Evolutionary conservation across 106 monocot genomes (phyloP).

Genomic region (Apostasia shenzhenica): DNA sequence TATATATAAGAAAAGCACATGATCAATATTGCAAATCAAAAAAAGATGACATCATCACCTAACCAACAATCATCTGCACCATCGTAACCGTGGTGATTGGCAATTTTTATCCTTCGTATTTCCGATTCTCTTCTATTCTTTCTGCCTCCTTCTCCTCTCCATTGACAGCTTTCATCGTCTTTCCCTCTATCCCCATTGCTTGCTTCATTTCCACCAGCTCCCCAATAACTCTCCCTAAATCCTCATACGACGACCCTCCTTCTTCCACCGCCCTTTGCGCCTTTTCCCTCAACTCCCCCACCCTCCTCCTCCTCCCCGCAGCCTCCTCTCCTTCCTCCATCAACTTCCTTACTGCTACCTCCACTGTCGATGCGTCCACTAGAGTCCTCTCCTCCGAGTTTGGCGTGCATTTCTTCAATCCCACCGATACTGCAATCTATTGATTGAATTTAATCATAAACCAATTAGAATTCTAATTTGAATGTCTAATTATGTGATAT

Average conservation of each 20-base stretch:
- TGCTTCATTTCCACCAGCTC: conserved; percentile 1
- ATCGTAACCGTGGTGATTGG: too few relatives aligned
- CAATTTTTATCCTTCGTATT: too few relatives aligned
- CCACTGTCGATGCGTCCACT: background rate
- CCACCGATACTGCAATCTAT: conserved; percentile 6
- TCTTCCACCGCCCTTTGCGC: conserved; percentile 12
- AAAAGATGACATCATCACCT: too few relatives aligned
- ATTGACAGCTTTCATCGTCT: too few relatives aligned
- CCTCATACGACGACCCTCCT: conserved; percentile 15
- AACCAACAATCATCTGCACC: too few relatives aligned
- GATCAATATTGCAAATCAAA: too few relatives aligned
- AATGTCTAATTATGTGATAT: too few relatives aligned
- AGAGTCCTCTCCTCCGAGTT: background rate
- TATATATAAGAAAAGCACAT: too few relatives aligned
- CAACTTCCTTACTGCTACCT: background rate
- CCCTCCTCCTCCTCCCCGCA: conserved; percentile 13
- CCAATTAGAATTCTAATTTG: too few relatives aligned
- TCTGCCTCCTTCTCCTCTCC: too few relatives aligned
- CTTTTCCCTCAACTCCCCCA: conserved; percentile 3
- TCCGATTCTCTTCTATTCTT: too few relatives aligned
- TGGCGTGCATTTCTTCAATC: background rate
- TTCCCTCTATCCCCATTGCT: background rate
- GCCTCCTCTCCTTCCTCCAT: conserved; percentile 10
- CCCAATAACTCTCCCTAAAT: conserved; percentile 1
- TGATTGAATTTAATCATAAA: too few relatives aligned